A percentile compares a stretch with the other conserved stretches of the same genome.
Evolutionary conservation across 1,139 yeast genomes (phyloP).

Genomic region (Tardiomyces blankii): DNA sequence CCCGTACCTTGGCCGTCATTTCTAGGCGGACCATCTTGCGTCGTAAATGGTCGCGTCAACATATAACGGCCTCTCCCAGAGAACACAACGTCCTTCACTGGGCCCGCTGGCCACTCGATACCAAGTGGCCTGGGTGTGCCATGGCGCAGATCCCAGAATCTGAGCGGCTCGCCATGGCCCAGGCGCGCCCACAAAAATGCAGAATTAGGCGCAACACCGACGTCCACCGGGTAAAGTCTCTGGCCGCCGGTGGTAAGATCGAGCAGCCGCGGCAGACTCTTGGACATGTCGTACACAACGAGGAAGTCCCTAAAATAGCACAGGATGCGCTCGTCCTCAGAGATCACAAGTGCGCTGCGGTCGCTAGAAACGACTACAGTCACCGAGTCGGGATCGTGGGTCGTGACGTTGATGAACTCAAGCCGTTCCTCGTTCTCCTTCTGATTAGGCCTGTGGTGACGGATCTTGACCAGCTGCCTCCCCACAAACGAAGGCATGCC

Average conservation of each 20-base stretch:
- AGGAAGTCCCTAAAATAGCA: background rate
- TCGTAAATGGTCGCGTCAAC: background rate
- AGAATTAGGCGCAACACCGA: background rate
- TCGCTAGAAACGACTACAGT: background rate
- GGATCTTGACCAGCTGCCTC: background rate
- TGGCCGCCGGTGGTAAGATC: background rate
- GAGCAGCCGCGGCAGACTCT: background rate
- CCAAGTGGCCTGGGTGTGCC: background rate
- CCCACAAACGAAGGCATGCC: background rate
- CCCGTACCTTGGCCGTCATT: too few relatives aligned
- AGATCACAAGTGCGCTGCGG: background rate
- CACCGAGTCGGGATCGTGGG: background rate
- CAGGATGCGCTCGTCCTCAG: background rate
- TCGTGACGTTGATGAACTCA: background rate
- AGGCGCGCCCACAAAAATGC: background rate
- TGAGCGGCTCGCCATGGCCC: background rate
- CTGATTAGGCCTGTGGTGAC: background rate
- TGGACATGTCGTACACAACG: background rate
- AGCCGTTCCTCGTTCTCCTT: background rate
- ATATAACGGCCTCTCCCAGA: background rate
- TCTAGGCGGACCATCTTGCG: background rate
- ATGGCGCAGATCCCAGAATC: background rate
- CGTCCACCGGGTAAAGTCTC: background rate
- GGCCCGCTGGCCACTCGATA: background rate
- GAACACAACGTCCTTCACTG: background rate